Base-by-base conservation (phyloP, 2,329 filamentous ascomycete species). In the Lasiodiplodia gonubiensis region DNA sequence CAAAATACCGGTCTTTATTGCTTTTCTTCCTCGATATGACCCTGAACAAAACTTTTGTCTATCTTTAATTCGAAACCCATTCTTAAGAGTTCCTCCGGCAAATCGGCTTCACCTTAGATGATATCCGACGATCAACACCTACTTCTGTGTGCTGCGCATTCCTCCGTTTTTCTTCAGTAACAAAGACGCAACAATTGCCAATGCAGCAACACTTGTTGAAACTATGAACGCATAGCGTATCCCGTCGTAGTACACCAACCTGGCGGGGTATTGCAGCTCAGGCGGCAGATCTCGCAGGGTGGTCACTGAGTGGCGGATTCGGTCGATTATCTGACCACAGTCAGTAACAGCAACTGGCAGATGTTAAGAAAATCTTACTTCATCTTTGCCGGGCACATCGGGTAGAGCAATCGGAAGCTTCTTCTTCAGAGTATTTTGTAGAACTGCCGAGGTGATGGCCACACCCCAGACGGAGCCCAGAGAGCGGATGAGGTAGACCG, bases 391-490 rank as follows among this genome's bases (percentile, higher is more conserved):
- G 69, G 85, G 81, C 74, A 89, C 78, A 74, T 82, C 84, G 72
- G 78, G 81, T 75, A 90, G 78, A 70, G 83, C 86, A 69, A 79
- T 77, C 5, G 85, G 84, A 30, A 90, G 80, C 69, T 82, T 80
- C 71, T 82, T 77, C 71, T 81, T 86, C 70, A 90, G 80, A 66
- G 85, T 86, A 67, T 86, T 90, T 76, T 90, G 88, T 39, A 89
- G 81, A 53, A 90, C 87, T 7, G 87, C 84, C 10, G 87, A 88
- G 0, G 86, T 86, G 42, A 87, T 80, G 0, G 88, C 87, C 1
- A 90, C 88, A 11, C 88, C 88, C 84, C 86, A 90, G 18, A 90
- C 87, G 0, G 84, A 86, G 2, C 88, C 88, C 3, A 90, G 77
- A 0, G 87, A 89, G 30, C 88, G 84, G 52, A 90, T 84, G 23